A percentile compares a stretch with the other conserved stretches of the same genome.
These are phyloP conservation scores for Dissophora ornata DNA, from an alignment of 192 early-diverging fungal species.

Conservation along the genomic window DNA sequence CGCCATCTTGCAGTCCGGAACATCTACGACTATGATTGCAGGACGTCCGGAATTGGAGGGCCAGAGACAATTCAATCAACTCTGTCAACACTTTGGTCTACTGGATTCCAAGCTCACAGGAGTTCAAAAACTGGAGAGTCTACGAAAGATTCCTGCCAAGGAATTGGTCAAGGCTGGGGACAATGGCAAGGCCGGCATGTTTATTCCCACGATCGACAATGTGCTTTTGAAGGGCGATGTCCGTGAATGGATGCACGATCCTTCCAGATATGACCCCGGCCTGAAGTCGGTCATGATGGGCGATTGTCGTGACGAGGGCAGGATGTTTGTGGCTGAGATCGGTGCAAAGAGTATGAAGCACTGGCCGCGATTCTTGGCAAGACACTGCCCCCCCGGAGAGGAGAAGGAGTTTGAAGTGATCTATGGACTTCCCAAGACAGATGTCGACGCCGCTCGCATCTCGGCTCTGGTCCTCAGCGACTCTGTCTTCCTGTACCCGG, in stretches of 20 bases:
- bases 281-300: conserved; percentile 44
- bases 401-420: conserved; percentile 42
- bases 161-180: conserved; percentile 41
- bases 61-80: conserved; percentile 31
- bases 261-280: conserved; percentile 28
- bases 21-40: conserved; percentile 21
- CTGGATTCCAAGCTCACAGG: background rate
- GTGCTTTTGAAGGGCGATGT: conserved; percentile 30
- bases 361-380: conserved; percentile 35
- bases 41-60: conserved; percentile 23
- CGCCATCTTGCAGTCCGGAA: conserved; percentile 48
- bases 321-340: conserved; percentile 32
- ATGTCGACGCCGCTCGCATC: conserved; percentile 20
- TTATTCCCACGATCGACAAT: conserved; percentile 35
- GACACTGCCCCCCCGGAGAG: conserved; percentile 33
- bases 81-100: conserved; percentile 28
- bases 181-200: conserved; percentile 27
- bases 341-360: conserved; percentile 33
- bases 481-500: conserved; percentile 24
- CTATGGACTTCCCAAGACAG: conserved; percentile 33
- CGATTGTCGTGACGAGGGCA: conserved; percentile 42
- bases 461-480: conserved; percentile 31
- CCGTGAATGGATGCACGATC: conserved; percentile 33
- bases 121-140: conserved; percentile 15
- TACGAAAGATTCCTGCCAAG: conserved; percentile 23